These are phyloP conservation scores for Hansenula anomala DNA, from an alignment of 1,139 yeast species.

Conservation along the genomic window DNA sequence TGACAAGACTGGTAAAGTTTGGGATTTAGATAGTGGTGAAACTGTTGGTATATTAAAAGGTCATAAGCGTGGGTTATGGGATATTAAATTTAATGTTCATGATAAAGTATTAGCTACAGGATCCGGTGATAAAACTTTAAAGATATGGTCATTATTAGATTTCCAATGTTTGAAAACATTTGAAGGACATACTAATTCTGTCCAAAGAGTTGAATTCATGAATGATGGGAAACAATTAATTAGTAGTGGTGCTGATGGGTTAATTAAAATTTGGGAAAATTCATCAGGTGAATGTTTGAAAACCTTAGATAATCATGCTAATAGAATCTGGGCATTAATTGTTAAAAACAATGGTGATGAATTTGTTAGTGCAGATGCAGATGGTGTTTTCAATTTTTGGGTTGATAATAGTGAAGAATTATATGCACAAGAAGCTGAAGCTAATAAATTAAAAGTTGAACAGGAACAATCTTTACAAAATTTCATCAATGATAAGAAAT, in stretches of 20 bases:
- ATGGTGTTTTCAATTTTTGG: conserved; percentile 89
- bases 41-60: conserved; percentile 79
- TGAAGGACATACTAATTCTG: conserved; percentile 93
- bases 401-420: conserved; percentile 76
- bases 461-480: conserved; percentile 84
- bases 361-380: conserved; percentile 88
- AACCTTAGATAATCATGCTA: conserved; percentile 88
- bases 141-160: conserved; percentile 82
- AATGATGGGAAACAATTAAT: conserved; percentile 65
- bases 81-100: conserved; percentile 72
- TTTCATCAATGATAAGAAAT: conserved; percentile 63
- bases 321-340: conserved; percentile 89
- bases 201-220: conserved; percentile 73
- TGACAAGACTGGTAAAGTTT: conserved; percentile 85
- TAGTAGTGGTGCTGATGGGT: conserved; percentile 92
- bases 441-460: conserved; percentile 60
- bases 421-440: conserved; percentile 42
- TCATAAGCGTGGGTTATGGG: conserved; percentile 95
- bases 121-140: conserved; percentile 87
- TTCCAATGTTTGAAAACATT: conserved; percentile 74
- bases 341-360: conserved; percentile 60
- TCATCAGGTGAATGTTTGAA: conserved; percentile 71
- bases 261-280: conserved; percentile 85
- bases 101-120: conserved; percentile 76
- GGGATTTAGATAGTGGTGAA: conserved; percentile 84